Conservation (phyloP, 2,329 filamentous ascomycete species). For the Chaetomiaceae sp. region DNA sequence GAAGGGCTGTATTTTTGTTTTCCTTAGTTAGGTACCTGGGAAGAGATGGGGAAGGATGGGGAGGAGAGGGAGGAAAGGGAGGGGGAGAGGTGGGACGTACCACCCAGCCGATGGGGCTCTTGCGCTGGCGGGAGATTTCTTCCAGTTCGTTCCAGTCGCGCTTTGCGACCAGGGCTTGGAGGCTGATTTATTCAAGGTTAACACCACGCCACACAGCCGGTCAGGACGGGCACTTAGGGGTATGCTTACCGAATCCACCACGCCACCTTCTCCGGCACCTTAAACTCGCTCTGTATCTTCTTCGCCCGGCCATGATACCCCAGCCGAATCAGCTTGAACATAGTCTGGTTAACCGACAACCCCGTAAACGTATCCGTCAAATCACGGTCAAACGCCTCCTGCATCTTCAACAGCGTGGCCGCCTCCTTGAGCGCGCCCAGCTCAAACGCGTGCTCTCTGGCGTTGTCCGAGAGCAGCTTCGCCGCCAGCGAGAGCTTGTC, state of each 20-base stretch:
- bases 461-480: slow-evolving; percentile 72
- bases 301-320: slow-evolving; percentile 81
- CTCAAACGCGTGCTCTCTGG: slow-evolving; percentile 73
- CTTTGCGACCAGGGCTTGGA: slow-evolving; percentile 83
- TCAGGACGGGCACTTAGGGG: neutral
- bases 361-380: slow-evolving; percentile 73
- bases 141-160: slow-evolving; percentile 92
- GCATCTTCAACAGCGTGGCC: slow-evolving; percentile 72
- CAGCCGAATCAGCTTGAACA: slow-evolving; percentile 79
- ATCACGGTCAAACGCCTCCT: slow-evolving; percentile 83
- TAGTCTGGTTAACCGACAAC: slow-evolving; percentile 82
- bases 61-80: neutral
- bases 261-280: slow-evolving; percentile 81
- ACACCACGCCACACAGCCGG: too few relatives aligned
- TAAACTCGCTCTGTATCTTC: slow-evolving; percentile 89
- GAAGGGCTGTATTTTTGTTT: slow-evolving; percentile 59
- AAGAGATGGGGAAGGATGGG: neutral
- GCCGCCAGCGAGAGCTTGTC: slow-evolving; percentile 88
- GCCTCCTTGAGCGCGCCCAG: slow-evolving; percentile 75
- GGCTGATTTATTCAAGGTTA: slow-evolving; percentile 41
- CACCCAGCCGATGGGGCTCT: slow-evolving; percentile 95
- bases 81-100: slow-evolving; percentile 45
- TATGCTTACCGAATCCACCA: slow-evolving; percentile 68
- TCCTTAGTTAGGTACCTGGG: too few relatives aligned
- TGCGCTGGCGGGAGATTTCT: slow-evolving; percentile 71